Evolutionary conservation across 208 protist species (phyloP), one percentile per base, ranked within the genome.

Genomic region (Naegleria fowleri): DNA sequence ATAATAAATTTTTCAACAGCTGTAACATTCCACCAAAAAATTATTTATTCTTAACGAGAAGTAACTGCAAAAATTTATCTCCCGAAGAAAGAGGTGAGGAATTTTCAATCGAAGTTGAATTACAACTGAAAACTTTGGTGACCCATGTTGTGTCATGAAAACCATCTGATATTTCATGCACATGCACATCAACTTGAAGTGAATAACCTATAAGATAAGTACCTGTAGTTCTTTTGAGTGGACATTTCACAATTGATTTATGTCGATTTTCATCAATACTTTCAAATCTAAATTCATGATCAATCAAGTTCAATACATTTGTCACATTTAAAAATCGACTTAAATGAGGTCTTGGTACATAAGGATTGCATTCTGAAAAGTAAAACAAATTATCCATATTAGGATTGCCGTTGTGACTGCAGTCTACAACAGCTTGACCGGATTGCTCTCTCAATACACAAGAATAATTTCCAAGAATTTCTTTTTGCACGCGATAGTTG

Each of bases 211-310:
- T 79, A 36, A 79, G 29, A 33, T 15, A 79, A 2, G 29, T 36
- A 36, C 29, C 29, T 79, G 16, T 0, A 36, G 16, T 79, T 79
- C 67, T 79, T n/a, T 79, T 79, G 6, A 79, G n/a, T 36, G 67
- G 67, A 79, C 67, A 79, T 79, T 29, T 79, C 2, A 79, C 29
- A 36, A 36, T 79, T 36, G 67, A 36, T 33, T 79, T 79, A 5
- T 25, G 25, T 79, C 25, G 19, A 9, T 33, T 25, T 36, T 79
- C 67, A 79, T 79, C 67, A 79, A 79, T 79, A 36, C 29, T 36
- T 33, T 79, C 67, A 79, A 79, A 79, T 36, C 67, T 79, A 33
- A 79, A 79, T 79, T 79, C 67, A 79, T 79, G 67, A 79, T 79
- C 29, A 33, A 79, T 36, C 29, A 79, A 79, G 36, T 79, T 79